A percentile compares a stretch with the other conserved stretches of the same genome.
phyloP scores from a whole-genome alignment of 2,329 filamentous ascomycete species.

The Sclerotinia trifoliorum region DNA sequence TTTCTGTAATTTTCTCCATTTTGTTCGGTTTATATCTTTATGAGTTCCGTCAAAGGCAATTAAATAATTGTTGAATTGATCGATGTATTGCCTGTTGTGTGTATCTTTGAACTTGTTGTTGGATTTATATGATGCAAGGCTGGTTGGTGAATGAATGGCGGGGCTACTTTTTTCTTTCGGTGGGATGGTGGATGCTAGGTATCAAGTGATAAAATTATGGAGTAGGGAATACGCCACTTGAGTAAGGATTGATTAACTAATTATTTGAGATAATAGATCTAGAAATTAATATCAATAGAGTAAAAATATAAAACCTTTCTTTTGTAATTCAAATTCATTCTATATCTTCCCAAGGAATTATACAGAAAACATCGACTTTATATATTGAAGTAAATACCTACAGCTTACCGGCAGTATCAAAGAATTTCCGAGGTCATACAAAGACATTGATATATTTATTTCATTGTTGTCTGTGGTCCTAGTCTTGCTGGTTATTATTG shows the following conservation, averaged over 20 bases:
- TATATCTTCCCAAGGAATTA: not conserved
- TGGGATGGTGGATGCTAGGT: not conserved
- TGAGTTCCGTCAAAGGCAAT: not conserved
- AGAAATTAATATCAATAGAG: too few relatives aligned
- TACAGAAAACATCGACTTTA: too few relatives aligned
- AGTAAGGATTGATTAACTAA: too few relatives aligned
- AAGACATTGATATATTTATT: too few relatives aligned
- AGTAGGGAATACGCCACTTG: not conserved
- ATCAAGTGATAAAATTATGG: not conserved
- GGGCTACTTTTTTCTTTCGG: slow-evolving; percentile 8
- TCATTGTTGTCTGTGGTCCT: too few relatives aligned
- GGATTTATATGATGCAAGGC: slow-evolving; percentile 9
- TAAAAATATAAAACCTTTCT: too few relatives aligned
- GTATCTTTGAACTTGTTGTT: not conserved
- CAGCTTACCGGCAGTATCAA: too few relatives aligned
- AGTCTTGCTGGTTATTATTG: too few relatives aligned
- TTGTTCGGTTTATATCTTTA: not conserved
- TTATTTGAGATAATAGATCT: too few relatives aligned
- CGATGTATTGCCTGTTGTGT: not conserved
- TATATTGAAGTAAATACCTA: not conserved
- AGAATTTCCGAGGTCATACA: too few relatives aligned
- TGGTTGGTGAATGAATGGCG: slow-evolving; percentile 7
- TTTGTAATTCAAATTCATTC: too few relatives aligned
- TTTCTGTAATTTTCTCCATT: slow-evolving; percentile 83
- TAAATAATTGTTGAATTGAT: not conserved